Base-by-base conservation (phyloP, 2,329 filamentous ascomycete species). In the Penicillium sp. region DNA sequence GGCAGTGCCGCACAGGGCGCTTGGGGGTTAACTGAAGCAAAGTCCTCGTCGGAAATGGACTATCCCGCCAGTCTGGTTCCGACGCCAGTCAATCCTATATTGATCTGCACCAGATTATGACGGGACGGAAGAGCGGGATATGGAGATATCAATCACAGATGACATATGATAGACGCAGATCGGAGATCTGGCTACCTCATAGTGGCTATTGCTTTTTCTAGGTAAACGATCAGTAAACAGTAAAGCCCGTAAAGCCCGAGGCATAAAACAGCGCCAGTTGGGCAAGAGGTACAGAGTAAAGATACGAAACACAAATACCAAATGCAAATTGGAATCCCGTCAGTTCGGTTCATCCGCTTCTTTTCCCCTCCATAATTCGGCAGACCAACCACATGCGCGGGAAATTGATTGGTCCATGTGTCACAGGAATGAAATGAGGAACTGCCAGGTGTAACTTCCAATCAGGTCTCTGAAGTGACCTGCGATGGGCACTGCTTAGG, bases 361-460 rank as follows among this genome's bases (percentile, higher is more conserved):
- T 49, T 43, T 46, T 53, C 56, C 50, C 54, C 54, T 52, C 43
- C 45, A 37, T 49, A 36, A 30, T 41, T 52, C 49, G 53, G 48
- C 55, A 57, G 44, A 29, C 31, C 42, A 36, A 42, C 45, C 41
- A 34, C 27, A 37, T 33, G 30, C 46, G 34, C 46, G 34, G 50
- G 14, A 16, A 10, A 3, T 8, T 39, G 27, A 55, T 55, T 55
- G 50, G 47, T 22, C 16, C 22, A 43, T 16, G 29, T 41, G 18
- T 22, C 31, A 31, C 31, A 28, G 35, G 13, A 27, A 49, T 37
- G 36, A 58, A 57, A 57, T 57, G 53, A 57, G 31, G 19, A 22
- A 40, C 6, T 33, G 10, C 37, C 8, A 29, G 31, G 37, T 16
- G n/a, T 12, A n/a, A 30, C 9, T 35, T 4, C 57, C 57, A 59